A percentile compares a stretch with the other conserved stretches of the same genome.
phyloP scores from a whole-genome alignment of 1,139 yeast genomes.

The Spathaspora jeffriesii region DNA sequence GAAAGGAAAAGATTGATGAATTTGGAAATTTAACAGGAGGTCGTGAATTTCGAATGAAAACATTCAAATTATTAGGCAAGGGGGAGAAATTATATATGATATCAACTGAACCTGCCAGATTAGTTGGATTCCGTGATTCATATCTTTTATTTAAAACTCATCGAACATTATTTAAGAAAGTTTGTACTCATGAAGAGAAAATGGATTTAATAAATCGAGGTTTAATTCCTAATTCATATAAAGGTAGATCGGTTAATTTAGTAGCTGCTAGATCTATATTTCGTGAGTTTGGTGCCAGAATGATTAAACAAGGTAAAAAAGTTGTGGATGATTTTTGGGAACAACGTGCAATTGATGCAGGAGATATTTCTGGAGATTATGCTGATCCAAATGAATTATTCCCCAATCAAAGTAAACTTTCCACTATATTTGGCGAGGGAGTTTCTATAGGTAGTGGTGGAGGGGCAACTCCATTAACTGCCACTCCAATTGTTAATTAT shows the following conservation, averaged over 20 bases:
- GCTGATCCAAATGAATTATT: constrained; percentile 71
- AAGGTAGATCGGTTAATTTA: constrained; percentile 85
- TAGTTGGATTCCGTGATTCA: constrained; percentile 94
- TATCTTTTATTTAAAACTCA: constrained; percentile 90
- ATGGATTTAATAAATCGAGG: constrained; percentile 80
- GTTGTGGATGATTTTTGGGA: constrained; percentile 92
- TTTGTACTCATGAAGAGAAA: constrained; percentile 77
- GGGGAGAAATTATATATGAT: constrained; percentile 83
- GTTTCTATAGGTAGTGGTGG: constrained; percentile 13
- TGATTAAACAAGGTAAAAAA: constrained; percentile 77
- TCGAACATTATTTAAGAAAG: constrained; percentile 67
- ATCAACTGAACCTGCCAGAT: constrained; percentile 94
- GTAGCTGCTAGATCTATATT: constrained; percentile 90
- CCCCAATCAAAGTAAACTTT: constrained; percentile 19
- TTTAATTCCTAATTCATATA: constrained; percentile 85
- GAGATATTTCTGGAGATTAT: constrained; percentile 75
- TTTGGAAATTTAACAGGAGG: constrained; percentile 73
- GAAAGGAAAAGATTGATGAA: constrained; percentile 70
- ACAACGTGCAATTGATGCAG: constrained; percentile 64
- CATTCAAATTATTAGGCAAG: constrained; percentile 74
- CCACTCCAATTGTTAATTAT: constrained; percentile 42
- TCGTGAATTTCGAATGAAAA: constrained; percentile 77
- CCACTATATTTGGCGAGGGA: constrained; percentile 19
- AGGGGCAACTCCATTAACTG: constrained; percentile 35
- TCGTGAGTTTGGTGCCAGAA: constrained; percentile 89